Base-by-base conservation (phyloP, 2,329 filamentous ascomycete genomes). In the Ascochyta rabiei region DNA sequence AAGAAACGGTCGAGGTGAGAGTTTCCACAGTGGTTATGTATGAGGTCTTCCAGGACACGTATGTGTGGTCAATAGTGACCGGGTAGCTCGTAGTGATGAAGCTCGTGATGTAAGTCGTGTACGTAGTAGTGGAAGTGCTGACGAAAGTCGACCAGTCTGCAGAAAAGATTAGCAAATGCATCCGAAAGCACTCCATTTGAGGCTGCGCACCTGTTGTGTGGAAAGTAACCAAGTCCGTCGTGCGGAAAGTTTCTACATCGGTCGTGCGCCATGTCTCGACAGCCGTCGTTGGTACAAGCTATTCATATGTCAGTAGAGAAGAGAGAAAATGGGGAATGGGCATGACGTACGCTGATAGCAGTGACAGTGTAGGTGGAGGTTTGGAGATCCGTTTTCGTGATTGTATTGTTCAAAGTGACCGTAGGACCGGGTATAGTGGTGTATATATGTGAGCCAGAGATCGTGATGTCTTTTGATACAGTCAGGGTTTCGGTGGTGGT, bases 41-140 rank as follows among this genome's bases (percentile, higher is more conserved):
- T 0, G 48, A 28, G 2, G 63, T 61, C 6, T 41, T 31, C 43
- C 56, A 60, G 16, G 58, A 57, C 7, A 53, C 62, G 7, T 53
- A 34, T 1, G 62, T 65, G 40, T 61, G 30, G 51, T 56, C 42
- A 2, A 56, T 15, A 1, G 47, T 56, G 38, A 57, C 54, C 3
- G 54, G 54, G 12, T 48, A 53, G 23, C 55, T 60, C 2, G 62
- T 60, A 1, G 62, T 66, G 12, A 67, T 64, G 6, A 56, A 67
- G 2, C 57, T 64, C 0, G 61, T 66, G 18, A 68, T 54, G 16
- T 48, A 60, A 12, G 51, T 55, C 3, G 48, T 57, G 28, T 53
- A 57, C 1, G 54, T 52, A 2, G 60, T 67, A 3, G 56, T 61
- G 4, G 57, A 59, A 13, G 59, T 53, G 24, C 53, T 58, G 2